These are phyloP conservation scores for Fusarium buharicum DNA, from an alignment of 2,329 filamentous ascomycete genomes.

Conservation along the genomic window DNA sequence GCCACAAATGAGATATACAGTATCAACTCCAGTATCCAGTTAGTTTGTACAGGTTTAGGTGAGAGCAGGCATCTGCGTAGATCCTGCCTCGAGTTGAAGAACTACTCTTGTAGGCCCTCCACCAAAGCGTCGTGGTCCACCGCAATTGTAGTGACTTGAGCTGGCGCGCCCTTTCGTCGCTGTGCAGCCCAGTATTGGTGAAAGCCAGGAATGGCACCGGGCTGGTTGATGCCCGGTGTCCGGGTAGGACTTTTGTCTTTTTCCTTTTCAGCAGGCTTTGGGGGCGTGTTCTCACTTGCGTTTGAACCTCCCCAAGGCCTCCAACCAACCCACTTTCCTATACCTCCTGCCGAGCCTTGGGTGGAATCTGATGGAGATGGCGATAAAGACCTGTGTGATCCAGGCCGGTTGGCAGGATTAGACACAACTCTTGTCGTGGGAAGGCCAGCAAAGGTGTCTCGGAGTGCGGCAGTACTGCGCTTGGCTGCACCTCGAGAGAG, in stretches of 20 bases:
- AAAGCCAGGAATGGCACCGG: constrained; percentile 78
- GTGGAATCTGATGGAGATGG: constrained; percentile 41
- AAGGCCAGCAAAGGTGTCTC: constrained; percentile 62
- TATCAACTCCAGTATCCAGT: constrained; percentile 37
- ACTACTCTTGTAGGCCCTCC: constrained; percentile 61
- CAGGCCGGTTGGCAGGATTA: constrained; percentile 44
- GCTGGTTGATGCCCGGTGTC: constrained; percentile 80
- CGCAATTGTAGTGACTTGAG: constrained; percentile 65
- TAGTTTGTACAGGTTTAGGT: constrained; percentile 3
- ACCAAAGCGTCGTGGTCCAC: constrained; percentile 70
- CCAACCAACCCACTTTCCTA: constrained; percentile 62
- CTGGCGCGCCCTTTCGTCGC: constrained; percentile 63
- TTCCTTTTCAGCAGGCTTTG: constrained; percentile 42
- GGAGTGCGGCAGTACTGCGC: constrained; percentile 65
- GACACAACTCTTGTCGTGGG: constrained; percentile 50
- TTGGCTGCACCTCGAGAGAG: constrained; percentile 58
- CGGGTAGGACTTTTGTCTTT: constrained; percentile 58
- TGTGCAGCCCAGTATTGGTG: constrained; percentile 63
- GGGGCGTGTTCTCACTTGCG: constrained; percentile 14
- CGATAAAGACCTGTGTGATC: constrained; percentile 37
- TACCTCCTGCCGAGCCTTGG: constrained; percentile 40
- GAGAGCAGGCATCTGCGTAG: neutral
- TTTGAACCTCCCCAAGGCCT: constrained; percentile 56
- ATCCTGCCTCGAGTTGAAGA: neutral
- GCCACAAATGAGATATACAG: constrained; percentile 38